phyloP scores from a whole-genome alignment of 2,329 filamentous ascomycete genomes.

The Pyrenophora seminiperda region DNA sequence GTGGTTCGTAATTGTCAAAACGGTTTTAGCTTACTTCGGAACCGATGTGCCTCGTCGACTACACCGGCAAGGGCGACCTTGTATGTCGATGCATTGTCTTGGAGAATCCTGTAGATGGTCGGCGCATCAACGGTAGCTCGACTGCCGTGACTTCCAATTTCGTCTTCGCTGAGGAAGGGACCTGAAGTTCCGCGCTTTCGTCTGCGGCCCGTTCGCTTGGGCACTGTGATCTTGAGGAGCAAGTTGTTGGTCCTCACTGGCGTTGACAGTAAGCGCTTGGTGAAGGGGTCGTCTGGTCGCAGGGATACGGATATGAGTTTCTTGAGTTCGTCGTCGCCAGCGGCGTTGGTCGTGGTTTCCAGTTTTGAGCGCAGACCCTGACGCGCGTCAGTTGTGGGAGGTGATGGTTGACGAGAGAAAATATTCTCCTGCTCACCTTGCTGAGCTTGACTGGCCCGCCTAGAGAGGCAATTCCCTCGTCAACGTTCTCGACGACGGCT shows the following conservation, averaged over 20 bases:
- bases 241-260: constrained; percentile 80
- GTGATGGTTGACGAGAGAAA: not conserved
- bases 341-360: constrained; percentile 27
- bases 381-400: constrained; percentile 19
- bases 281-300: constrained; percentile 77
- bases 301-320: constrained; percentile 71
- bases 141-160: constrained; percentile 7
- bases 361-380: constrained; percentile 38
- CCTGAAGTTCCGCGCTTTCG: constrained; percentile 77
- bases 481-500: constrained; percentile 66
- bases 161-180: constrained; percentile 58
- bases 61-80: constrained; percentile 71
- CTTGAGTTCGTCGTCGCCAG: constrained; percentile 48
- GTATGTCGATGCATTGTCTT: constrained; percentile 72
- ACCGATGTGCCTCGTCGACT: constrained; percentile 82
- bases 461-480: constrained; percentile 67
- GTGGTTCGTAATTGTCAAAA: not conserved
- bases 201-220: constrained; percentile 83
- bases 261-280: constrained; percentile 77
- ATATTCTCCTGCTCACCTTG: constrained; percentile 49
- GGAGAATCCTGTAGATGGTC: constrained; percentile 65
- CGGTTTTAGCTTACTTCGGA: constrained; percentile 62
- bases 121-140: constrained; percentile 29
- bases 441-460: constrained; percentile 61
- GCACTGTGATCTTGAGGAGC: constrained; percentile 83